Percentiles rank a stretch among this genome's conserved stretches.
Conservation (phyloP, 108 stramenopile species). For the Fragilariopsis cylindrus region DNA sequence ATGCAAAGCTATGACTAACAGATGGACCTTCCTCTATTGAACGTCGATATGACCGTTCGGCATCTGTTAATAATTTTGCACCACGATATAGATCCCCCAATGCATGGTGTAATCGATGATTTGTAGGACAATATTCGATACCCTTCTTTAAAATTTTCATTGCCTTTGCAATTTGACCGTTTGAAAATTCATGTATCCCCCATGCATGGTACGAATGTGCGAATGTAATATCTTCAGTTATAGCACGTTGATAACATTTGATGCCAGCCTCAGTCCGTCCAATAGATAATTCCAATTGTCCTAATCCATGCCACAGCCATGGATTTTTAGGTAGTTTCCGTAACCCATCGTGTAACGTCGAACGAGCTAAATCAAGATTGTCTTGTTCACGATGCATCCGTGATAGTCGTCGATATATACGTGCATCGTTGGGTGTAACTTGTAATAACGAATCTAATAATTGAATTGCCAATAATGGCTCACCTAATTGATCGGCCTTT, state of each 20-base stretch:
- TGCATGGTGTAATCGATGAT: conserved; percentile 83
- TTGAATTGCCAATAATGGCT: conserved; percentile 44
- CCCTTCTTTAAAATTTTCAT: conserved; percentile 65
- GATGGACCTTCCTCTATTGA: conserved; percentile 52
- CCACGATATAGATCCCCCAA: conserved; percentile 78
- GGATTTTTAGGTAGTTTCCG: conserved; percentile 43
- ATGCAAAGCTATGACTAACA: conserved; percentile 66
- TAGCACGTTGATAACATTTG: conserved; percentile 53
- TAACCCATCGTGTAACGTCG: conserved; percentile 51
- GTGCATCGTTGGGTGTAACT: conserved; percentile 67
- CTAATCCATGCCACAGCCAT: conserved; percentile 72
- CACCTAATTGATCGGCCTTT: conserved; percentile 69
- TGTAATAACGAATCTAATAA: conserved; percentile 47
- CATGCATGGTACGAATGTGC: conserved; percentile 81
- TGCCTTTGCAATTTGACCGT: conserved; percentile 68
- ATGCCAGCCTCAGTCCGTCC: conserved; percentile 39
- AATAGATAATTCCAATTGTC: conserved; percentile 46
- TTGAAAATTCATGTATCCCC: conserved; percentile 62
- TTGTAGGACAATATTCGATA: conserved; percentile 57
- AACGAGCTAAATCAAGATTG: conserved; percentile 42
- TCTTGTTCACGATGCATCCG: conserved; percentile 69
- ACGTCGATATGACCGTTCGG: conserved; percentile 58
- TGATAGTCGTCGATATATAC: conserved; percentile 71
- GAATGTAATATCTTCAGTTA: conserved; percentile 53
- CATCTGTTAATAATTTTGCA: conserved; percentile 68